Evolutionary conservation across 495 filamentous ascomycete genomes (phyloP).

Genomic region (Aspergillus baeticus): DNA sequence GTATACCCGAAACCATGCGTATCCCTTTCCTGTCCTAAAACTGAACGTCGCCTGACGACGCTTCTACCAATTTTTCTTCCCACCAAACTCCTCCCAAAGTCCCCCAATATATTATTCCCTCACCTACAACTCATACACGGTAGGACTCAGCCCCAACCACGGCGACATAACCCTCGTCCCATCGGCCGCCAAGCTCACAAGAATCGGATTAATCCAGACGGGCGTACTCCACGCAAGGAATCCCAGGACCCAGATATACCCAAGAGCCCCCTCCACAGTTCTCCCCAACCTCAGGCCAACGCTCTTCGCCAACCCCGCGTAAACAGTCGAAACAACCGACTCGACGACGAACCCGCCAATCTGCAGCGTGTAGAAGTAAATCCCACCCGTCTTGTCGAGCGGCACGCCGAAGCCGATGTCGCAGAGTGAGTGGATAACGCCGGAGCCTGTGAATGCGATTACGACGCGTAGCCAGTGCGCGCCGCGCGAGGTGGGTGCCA

Average conservation of each 20-base stretch:
- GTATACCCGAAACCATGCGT: too few species aligned
- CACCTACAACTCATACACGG: background rate
- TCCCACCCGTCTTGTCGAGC: slow-evolving; percentile 7
- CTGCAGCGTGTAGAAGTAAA: slow-evolving; percentile 22
- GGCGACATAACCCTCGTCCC: slow-evolving; percentile 16
- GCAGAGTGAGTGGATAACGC: slow-evolving; percentile 18
- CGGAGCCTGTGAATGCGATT: slow-evolving; percentile 18
- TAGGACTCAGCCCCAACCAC: slow-evolving; percentile 10
- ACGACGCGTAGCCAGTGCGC: slow-evolving; percentile 9
- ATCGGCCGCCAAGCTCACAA: slow-evolving; percentile 12
- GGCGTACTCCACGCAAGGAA: slow-evolving; percentile 21
- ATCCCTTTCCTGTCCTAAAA: too few species aligned
- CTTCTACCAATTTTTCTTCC: too few species aligned
- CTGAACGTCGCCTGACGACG: too few species aligned
- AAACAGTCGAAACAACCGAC: background rate
- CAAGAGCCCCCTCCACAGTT: background rate
- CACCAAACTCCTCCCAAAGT: background rate
- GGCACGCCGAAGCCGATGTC: slow-evolving; percentile 21
- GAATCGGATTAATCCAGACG: slow-evolving; percentile 24
- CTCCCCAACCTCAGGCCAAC: background rate
- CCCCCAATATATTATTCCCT: background rate
- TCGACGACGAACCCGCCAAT: slow-evolving; percentile 15
- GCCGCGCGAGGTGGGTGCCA: background rate
- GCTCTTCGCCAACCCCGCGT: too few species aligned
- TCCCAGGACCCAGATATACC: slow-evolving; percentile 20